These are phyloP conservation scores for Colletotrichum viniferum DNA, from an alignment of 2,329 filamentous ascomycete genomes.

Conservation along the genomic window DNA sequence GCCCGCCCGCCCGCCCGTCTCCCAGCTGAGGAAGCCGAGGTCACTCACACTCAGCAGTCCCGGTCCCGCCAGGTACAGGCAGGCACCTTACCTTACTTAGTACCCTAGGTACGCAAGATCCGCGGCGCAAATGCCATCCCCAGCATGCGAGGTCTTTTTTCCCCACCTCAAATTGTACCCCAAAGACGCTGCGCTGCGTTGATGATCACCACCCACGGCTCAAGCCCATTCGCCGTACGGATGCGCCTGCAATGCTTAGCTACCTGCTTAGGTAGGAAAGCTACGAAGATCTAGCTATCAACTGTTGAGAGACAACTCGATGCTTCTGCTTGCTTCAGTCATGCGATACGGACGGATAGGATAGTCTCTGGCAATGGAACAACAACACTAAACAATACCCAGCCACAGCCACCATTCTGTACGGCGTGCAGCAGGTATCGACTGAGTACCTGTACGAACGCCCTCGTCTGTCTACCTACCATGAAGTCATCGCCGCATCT, in stretches of 20 bases:
- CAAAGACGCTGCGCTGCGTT: neutral
- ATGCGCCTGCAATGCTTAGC: neutral
- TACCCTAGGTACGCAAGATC: neutral
- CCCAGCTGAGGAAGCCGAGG: neutral
- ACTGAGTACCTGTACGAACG: neutral
- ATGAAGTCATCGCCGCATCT: neutral
- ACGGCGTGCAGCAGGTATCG: neutral
- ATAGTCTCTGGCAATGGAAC: neutral
- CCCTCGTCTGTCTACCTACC: neutral
- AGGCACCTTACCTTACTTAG: too few relatives aligned
- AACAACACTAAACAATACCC: neutral
- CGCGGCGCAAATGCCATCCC: neutral
- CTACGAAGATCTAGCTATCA: neutral
- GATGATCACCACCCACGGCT: neutral
- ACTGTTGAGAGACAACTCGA: neutral
- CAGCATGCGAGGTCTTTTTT: neutral
- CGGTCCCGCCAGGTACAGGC: neutral
- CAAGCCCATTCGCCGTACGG: neutral
- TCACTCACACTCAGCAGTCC: neutral
- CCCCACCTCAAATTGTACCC: neutral
- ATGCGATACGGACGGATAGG: neutral
- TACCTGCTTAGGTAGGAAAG: neutral
- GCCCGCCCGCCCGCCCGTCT: neutral
- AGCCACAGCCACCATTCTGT: neutral
- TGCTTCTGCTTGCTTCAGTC: neutral